Evolutionary conservation across 768 basidiomycete species (phyloP).

Genomic region (Kwoniella heveanensis): DNA sequence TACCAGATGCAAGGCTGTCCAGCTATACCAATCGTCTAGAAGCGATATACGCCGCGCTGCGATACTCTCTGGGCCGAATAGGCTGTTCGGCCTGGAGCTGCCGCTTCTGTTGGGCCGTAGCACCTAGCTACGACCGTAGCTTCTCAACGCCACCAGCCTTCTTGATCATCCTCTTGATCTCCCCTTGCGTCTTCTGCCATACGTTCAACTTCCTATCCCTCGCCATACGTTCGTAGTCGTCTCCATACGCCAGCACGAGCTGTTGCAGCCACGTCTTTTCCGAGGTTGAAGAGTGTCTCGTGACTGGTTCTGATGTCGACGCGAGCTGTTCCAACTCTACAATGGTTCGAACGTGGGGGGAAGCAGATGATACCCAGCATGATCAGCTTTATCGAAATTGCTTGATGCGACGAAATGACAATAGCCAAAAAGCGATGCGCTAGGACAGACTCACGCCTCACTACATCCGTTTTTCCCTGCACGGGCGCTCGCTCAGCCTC

Average conservation of each 20-base stretch:
- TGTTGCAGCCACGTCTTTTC: conserved; percentile 69
- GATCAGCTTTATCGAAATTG: no score
- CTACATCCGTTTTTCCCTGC: conserved; percentile 59
- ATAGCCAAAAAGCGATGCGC: neutral
- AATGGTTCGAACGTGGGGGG: neutral
- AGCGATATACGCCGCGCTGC: no score
- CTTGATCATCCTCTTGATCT: conserved; percentile 60
- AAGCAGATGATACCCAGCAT: neutral
- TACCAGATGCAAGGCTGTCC: no score
- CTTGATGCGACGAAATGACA: neutral
- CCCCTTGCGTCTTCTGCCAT: conserved; percentile 80
- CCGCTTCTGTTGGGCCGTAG: neutral
- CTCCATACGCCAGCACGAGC: conserved; percentile 70
- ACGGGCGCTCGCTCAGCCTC: conserved; percentile 29
- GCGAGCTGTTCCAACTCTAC: conserved; percentile 69
- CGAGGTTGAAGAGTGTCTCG: conserved; percentile 68
- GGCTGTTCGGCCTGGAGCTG: no score
- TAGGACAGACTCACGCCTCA: conserved; percentile 51
- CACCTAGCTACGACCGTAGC: conserved; percentile 12
- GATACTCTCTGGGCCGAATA: no score
- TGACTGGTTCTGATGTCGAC: conserved; percentile 58
- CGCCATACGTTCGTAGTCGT: conserved; percentile 74
- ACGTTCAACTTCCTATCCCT: conserved; percentile 76
- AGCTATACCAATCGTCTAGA: no score
- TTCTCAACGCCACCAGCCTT: conserved; percentile 53